These are phyloP conservation scores for Verruconis gallopava DNA, from an alignment of 2,329 filamentous ascomycete genomes.

Conservation along the genomic window DNA sequence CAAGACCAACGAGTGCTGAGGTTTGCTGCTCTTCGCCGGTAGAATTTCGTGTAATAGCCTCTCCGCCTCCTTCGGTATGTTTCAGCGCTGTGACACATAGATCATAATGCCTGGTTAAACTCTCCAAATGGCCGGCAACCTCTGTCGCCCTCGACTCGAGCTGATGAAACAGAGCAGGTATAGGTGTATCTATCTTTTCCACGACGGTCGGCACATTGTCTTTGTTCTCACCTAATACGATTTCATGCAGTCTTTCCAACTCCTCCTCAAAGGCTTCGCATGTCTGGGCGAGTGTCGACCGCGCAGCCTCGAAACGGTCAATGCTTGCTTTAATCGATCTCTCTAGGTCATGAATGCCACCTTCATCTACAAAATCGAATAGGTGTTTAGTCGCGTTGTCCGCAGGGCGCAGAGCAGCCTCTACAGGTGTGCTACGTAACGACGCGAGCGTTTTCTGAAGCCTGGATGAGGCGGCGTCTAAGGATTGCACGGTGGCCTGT, in stretches of 20 bases:
- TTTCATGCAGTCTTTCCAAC: conserved; percentile 29
- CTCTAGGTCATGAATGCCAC: conserved; percentile 52
- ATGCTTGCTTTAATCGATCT: conserved; percentile 58
- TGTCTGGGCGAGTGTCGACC: conserved; percentile 41
- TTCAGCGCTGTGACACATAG: conserved; percentile 84
- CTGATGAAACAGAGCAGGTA: conserved; percentile 34
- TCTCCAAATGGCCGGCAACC: conserved; percentile 70
- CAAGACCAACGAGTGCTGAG: conserved; percentile 16
- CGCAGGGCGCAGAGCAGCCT: conserved; percentile 47
- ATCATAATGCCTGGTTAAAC: conserved; percentile 79
- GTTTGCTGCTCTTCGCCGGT: conserved; percentile 16
- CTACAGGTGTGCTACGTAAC: conserved; percentile 51
- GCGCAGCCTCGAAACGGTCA: conserved; percentile 55
- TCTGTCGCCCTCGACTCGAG: conserved; percentile 64
- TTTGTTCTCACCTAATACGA: not conserved
- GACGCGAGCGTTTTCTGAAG: conserved; percentile 54
- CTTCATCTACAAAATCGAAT: conserved; percentile 65
- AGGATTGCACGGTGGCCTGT: conserved; percentile 43
- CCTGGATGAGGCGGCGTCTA: conserved; percentile 53
- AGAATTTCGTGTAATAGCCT: conserved; percentile 31
- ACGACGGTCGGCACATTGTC: conserved; percentile 17
- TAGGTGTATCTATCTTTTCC: conserved; percentile 19
- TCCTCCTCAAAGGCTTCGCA: conserved; percentile 61
- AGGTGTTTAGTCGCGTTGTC: conserved; percentile 42
- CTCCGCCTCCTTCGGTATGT: conserved; percentile 57